Percentiles rank a stretch among this genome's conserved stretches.
These are phyloP conservation scores for Stemphylium vesicarium DNA, from an alignment of 2,329 filamentous ascomycete species.

Conservation along the genomic window DNA sequence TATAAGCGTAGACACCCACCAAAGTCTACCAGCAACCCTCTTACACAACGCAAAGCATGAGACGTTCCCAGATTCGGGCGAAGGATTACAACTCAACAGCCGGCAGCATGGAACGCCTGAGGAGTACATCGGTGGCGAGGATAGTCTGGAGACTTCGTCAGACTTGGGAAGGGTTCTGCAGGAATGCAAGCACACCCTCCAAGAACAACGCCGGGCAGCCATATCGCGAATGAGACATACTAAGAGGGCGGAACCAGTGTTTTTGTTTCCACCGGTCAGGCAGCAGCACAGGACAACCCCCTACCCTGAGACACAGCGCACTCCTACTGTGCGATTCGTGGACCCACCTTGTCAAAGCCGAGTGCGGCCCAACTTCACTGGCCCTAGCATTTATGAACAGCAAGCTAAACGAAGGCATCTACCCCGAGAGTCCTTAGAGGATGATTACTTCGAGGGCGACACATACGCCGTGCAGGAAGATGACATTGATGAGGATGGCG, in stretches of 20 bases:
- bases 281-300: neutral
- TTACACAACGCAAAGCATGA: neutral
- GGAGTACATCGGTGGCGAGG: neutral
- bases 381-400: conserved; percentile 35
- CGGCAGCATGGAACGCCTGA: neutral
- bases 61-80: neutral
- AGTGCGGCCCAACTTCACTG: conserved; percentile 17
- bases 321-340: conserved; percentile 24
- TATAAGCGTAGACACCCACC: neutral
- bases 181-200: conserved; percentile 32
- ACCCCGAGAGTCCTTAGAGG: neutral
- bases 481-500: neutral
- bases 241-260: neutral
- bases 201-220: conserved; percentile 10
- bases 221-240: conserved; percentile 1
- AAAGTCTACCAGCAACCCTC: neutral
- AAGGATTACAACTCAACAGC: neutral
- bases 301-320: conserved; percentile 6
- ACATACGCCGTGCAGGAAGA: neutral
- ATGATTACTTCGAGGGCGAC: neutral
- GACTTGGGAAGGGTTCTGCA: conserved; percentile 33
- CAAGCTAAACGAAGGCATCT: conserved; percentile 27
- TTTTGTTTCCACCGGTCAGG: neutral
- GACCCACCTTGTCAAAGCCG: conserved; percentile 9
- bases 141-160: conserved; percentile 25